Base-by-base conservation (phyloP, 2,329 filamentous ascomycete genomes). In the Leptographium galeiforme region DNA sequence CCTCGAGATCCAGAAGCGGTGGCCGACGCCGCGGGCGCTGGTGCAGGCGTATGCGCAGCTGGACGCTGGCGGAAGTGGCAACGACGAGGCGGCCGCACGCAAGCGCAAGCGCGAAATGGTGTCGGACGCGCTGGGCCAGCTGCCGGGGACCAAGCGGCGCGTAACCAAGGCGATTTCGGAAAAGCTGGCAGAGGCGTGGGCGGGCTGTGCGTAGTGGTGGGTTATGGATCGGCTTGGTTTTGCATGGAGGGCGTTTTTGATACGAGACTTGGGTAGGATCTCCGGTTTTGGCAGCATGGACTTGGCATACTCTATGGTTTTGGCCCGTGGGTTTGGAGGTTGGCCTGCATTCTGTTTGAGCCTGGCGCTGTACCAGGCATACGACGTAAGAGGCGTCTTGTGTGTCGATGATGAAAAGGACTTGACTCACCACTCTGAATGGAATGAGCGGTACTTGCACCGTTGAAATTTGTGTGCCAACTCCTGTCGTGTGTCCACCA, bases 1-100 rank as follows among this genome's bases (percentile, higher is more conserved):
- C 0, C 66, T 90, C 6, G 86, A 88, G 66, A 88, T 93, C 13
- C 87, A 91, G 63, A 82, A 80, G 59, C 70, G 74, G n/a, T 93
- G 87, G 85, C 79, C 75, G 58, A 91, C 87, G 2, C 87, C 87
- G 0, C 72, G 77, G 55, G 79, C 80, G 1, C 79, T 93, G 50
- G 70, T 87, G n/a, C 78, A 82, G 61, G 86, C 85, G 0, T 89
- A 80, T 61, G 77, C 81, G 59, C 66, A 66, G 1, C 78, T 79
- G 50, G 67, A 65, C n/a, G 0, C n/a, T n/a, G n/a, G 77, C 78
- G 50, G 73, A 2, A 32, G 63, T 0, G 72, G 71, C 32, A 39
- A 48, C 32, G 41, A 38, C 7, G 32, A 16, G 6, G 72, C 74
- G 49, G 70, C 70, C 16, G 73, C 74, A 0, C 72, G 68, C 50